Conservation (phyloP, 768 basidiomycete species). For the Lentinula detonsa region DNA sequence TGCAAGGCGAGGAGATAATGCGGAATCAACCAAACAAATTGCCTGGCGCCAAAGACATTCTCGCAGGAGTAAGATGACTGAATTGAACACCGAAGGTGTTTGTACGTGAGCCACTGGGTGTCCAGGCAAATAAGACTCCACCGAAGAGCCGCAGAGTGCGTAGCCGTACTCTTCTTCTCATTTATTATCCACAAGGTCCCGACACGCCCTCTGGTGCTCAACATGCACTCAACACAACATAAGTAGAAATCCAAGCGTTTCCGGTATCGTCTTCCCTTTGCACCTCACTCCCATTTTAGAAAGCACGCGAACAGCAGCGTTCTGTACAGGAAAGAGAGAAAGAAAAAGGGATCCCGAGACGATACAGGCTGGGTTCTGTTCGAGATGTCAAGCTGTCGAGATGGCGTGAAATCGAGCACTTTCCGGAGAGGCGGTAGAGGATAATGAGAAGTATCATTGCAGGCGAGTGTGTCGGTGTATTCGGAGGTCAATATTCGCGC, state of each 20-base stretch:
- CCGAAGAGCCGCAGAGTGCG: background rate
- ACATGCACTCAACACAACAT: background rate
- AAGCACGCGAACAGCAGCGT: background rate
- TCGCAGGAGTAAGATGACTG: background rate
- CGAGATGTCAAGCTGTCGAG: background rate
- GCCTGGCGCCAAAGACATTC: background rate
- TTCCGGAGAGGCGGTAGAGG: conserved; percentile 3
- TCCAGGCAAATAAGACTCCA: background rate
- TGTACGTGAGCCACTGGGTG: background rate
- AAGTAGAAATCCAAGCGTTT: background rate
- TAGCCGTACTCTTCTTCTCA: conserved; percentile 3
- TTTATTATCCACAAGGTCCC: background rate
- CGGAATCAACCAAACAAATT: background rate
- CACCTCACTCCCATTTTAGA: background rate
- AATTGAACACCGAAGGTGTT: background rate
- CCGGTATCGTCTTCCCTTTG: background rate
- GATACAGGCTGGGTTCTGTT: background rate
- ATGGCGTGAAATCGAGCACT: background rate
- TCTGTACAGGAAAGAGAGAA: background rate
- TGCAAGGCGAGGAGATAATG: background rate
- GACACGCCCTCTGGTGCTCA: conserved; percentile 4
- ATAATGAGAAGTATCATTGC: background rate
- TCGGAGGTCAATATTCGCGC: background rate
- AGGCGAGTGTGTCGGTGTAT: background rate
- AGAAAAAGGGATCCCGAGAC: background rate